A percentile compares a stretch with the other conserved stretches of the same genome.
phyloP scores from a whole-genome alignment of 208 protist species.

The Trypanosoma melophagium region DNA sequence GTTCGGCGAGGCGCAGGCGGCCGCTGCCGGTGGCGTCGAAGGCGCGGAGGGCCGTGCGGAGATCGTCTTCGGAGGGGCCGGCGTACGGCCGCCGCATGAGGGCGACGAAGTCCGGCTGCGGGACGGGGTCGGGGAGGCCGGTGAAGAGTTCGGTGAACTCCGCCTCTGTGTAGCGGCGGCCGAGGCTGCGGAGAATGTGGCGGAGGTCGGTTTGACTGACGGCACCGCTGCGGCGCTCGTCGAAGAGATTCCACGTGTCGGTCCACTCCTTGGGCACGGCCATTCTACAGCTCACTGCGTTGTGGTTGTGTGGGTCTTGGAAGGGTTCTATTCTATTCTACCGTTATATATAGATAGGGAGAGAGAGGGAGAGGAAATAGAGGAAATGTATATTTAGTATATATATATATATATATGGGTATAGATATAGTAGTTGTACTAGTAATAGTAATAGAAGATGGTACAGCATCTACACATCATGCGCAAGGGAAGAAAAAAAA shows the following conservation, averaged over 20 bases:
- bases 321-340: no score
- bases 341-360: no score
- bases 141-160: slow-evolving; percentile 81
- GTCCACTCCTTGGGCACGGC: slow-evolving; percentile 75
- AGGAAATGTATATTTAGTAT: slow-evolving; percentile 22
- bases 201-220: slow-evolving; percentile 80
- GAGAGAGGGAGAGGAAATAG: not conserved
- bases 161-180: slow-evolving; percentile 86
- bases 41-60: slow-evolving; percentile 76
- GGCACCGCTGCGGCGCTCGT: slow-evolving; percentile 68
- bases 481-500: no score
- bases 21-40: slow-evolving; percentile 82
- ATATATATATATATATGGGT: not conserved
- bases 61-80: slow-evolving; percentile 85
- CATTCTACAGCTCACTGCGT: slow-evolving; percentile 13
- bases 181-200: slow-evolving; percentile 87
- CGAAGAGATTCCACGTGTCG: slow-evolving; percentile 89
- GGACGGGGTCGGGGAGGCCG: slow-evolving; percentile 57
- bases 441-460: slow-evolving; percentile 5
- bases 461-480: not conserved
- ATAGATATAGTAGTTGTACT: not conserved
- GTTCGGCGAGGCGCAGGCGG: slow-evolving; percentile 65
- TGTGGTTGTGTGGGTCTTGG: slow-evolving; percentile 1
- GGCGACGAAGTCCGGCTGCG: slow-evolving; percentile 66
- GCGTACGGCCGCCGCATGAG: slow-evolving; percentile 89